Evolutionary conservation across 2,329 filamentous ascomycete genomes (phyloP), one percentile per base, ranked within the genome.

Genomic region (Botrytis elliptica): DNA sequence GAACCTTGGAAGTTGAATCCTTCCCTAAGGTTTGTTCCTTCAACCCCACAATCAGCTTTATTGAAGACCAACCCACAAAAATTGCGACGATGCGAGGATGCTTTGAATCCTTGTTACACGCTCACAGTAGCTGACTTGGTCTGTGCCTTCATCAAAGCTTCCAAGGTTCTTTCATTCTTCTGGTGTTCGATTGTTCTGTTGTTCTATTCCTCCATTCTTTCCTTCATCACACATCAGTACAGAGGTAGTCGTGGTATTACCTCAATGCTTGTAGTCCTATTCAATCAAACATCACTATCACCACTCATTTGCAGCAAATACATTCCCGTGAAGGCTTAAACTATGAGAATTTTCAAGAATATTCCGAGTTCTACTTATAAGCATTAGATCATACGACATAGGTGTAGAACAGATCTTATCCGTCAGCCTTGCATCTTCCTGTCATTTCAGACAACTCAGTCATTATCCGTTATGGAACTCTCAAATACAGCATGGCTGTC

Each of bases 401-500:
- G 64, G 22, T 38, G 36, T 20, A 52, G 44, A 38, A 16, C 44
- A 52, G 33, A 52, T 67, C 64, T 52, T 52, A 20, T 67, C 44
- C 38, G 33, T 52, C 25, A 67, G 46, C 36, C 65, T 67, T 67
- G 46, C 46, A 55, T 52, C n/a, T 40, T 22, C n/a, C 38, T 55
- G 5, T 40, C 65, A 63, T 40, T 40, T n/a, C 60, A 40, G 38
- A 63, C 22, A 42, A 18, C 25, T 46, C 36, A 55, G n/a, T 44
- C 49, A 36, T 49, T 46, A 42, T 44, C 44, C 66, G 69, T 44
- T 38, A 72, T 70, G 72, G 52, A 64, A 70, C 44, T 36, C 29
- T 16, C 65, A 72, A 73, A 66, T 29, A 79, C 79, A 77, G 66
- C 72, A 36, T 79, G 77, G 79, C 67, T 77, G 25, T 71, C 76